A percentile compares a stretch with the other conserved stretches of the same genome.
These are phyloP conservation scores for Musa troglodytarum DNA, from an alignment of 176 grass and related monocot species.

Conservation along the genomic window DNA sequence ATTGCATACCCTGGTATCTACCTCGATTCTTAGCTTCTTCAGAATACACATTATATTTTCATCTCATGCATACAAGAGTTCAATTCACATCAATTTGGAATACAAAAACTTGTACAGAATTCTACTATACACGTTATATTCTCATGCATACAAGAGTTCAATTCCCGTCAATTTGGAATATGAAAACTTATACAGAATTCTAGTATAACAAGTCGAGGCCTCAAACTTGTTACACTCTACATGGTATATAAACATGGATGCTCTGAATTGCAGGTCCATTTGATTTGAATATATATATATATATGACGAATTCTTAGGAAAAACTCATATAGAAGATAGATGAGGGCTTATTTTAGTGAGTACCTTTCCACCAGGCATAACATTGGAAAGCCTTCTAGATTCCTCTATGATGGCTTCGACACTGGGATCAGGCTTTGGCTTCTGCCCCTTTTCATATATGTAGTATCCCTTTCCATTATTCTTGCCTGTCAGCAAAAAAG, in stretches of 20 bases:
- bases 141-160: too few species aligned
- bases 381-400: constrained; percentile 43
- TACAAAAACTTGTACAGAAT: too few species aligned
- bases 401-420: constrained; percentile 69
- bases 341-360: background rate
- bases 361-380: constrained; percentile 76
- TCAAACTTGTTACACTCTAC: too few species aligned
- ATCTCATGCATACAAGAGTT: too few species aligned
- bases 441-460: constrained; percentile 83
- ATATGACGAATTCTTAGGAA: background rate
- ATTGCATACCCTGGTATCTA: too few species aligned
- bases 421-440: constrained; percentile 82
- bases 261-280: background rate
- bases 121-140: too few species aligned
- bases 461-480: constrained; percentile 92
- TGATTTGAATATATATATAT: background rate
- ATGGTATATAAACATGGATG: background rate
- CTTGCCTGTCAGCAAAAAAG: constrained; percentile 48
- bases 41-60: too few species aligned
- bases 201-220: too few species aligned
- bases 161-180: too few species aligned
- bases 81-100: too few species aligned
- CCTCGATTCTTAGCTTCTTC: too few species aligned
- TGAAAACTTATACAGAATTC: too few species aligned
- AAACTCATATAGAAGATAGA: background rate